Evolutionary conservation across 257 asterid species (phyloP), one percentile per base, ranked within the genome.

Genomic region (Nicotiana attenuata): DNA sequence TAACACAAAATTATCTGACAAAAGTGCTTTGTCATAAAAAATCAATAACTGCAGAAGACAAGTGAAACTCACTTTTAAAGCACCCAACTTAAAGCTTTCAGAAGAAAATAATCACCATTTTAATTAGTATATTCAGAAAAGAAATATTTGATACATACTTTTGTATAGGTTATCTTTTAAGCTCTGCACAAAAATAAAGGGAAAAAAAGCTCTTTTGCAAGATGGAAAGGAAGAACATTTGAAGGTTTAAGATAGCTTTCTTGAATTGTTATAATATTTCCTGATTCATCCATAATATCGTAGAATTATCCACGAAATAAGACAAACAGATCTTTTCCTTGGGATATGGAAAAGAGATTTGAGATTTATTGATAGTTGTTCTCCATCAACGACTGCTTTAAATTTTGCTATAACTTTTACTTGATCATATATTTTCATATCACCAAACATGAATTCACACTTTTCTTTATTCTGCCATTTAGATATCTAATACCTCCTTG

Each of bases 401-500:
- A 14, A 14, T 52, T 52, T 11, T 52, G 57, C 22, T 65, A 15
- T 24, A 50, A 15, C 59, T 45, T 73, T 24, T 73, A 45, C 16
- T 73, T 73, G 61, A 50, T 73, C 17, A 7, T 73, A 13, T 9
- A 73, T 24, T 47, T 53, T 15, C 61, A 26, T 22, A 0, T n/a
- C 76, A 67, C 38, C 65, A 5, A 20, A 17, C 57, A 64, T 81
- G 11, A 63, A 15, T 76, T 66, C 52, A 81, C 77, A 45, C 19
- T n/a, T 45, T 8, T n/a, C 19, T 41, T 11, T 13, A 35, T 31
- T 50, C 50, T 50, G 56, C 63, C 28, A 83, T 60, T 65, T 85
- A 94, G 98, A 87, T 93, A 80, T 64, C 97, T 10, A 89, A 79
- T 60, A 88, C 95, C 75, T 89, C 97, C 84, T 76, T 93, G 78